A percentile compares a stretch with the other conserved stretches of the same genome.
These are phyloP conservation scores for Sporisorium exsertum DNA, from an alignment of 1,284 basidiomycete genomes.

Conservation along the genomic window DNA sequence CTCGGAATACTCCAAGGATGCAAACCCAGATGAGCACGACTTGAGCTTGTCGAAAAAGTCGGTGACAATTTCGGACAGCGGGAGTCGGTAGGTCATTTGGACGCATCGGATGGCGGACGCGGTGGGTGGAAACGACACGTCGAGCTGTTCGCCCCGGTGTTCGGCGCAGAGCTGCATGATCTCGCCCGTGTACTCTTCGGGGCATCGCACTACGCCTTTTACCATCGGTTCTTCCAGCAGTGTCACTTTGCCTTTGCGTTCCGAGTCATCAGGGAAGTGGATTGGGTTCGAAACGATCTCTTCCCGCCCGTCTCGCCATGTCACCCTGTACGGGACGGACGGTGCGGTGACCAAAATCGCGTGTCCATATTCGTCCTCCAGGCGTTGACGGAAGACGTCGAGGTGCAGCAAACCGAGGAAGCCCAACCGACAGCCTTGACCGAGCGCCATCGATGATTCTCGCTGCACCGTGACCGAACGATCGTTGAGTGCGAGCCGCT, in stretches of 20 bases:
- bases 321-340: constrained; percentile 65
- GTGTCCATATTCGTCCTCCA: constrained; percentile 89
- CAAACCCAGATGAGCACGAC: constrained; percentile 66
- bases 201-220: constrained; percentile 59
- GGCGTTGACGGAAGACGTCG: constrained; percentile 93
- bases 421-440: constrained; percentile 93
- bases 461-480: constrained; percentile 90
- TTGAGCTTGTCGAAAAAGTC: constrained; percentile 69
- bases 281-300: constrained; percentile 62
- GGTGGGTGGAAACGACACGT: constrained; percentile 44
- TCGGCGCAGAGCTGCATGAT: constrained; percentile 69
- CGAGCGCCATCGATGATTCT: constrained; percentile 92
- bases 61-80: constrained; percentile 66
- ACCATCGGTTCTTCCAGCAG: constrained; percentile 65
- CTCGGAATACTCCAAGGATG: constrained; percentile 65
- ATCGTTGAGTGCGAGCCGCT: constrained; percentile 85
- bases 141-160: constrained; percentile 65
- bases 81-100: constrained; percentile 63
- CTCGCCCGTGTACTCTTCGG: constrained; percentile 66
- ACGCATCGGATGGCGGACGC: constrained; percentile 53
- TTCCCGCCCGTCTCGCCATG: constrained; percentile 51
- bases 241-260: constrained; percentile 48
- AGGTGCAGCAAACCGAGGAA: constrained; percentile 96
- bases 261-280: constrained; percentile 64
- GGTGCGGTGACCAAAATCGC: constrained; percentile 66